Percentiles rank a stretch among this genome's conserved stretches.
Evolutionary conservation across 2,329 filamentous ascomycete genomes (phyloP).

Genomic region (Alternaria hordeiaustralica): DNA sequence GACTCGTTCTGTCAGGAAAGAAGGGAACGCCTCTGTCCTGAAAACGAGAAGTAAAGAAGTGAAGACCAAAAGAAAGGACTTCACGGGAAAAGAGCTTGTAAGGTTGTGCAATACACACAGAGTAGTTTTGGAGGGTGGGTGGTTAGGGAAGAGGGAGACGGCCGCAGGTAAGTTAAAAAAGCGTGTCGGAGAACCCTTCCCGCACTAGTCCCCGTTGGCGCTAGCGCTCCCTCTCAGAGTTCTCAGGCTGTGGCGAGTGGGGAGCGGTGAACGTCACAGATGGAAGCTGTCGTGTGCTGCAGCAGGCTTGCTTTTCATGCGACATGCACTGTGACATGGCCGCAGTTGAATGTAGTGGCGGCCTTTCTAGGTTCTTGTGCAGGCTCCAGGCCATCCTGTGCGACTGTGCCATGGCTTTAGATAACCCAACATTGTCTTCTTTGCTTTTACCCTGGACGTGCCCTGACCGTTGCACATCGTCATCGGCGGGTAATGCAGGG

Average conservation of each 20-base stretch:
- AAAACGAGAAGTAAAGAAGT: conserved; percentile 50
- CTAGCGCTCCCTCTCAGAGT: conserved; percentile 8
- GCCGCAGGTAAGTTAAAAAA: conserved; percentile 29
- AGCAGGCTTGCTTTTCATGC: conserved; percentile 12
- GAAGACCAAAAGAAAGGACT: conserved; percentile 52
- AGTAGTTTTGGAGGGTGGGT: conserved; percentile 37
- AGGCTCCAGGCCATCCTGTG: background rate
- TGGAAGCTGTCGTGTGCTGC: conserved; percentile 9
- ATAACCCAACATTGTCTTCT: background rate
- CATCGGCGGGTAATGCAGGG: background rate
- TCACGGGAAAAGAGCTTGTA: conserved; percentile 43
- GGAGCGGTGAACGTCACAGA: conserved; percentile 35
- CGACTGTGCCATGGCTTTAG: background rate
- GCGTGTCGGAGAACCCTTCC: conserved; percentile 27
- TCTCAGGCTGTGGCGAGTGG: conserved; percentile 25
- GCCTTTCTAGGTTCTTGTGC: conserved; percentile 1
- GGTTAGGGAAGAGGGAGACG: conserved; percentile 29
- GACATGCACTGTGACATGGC: conserved; percentile 11
- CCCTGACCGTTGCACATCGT: background rate
- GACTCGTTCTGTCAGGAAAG: conserved; percentile 49
- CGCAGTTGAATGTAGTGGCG: background rate
- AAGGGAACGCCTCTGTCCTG: conserved; percentile 47
- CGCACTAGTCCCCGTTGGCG: conserved; percentile 19
- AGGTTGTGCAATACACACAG: conserved; percentile 41
- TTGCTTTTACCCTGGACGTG: background rate